Percentiles rank a stretch among this genome's conserved stretches.
Conservation (phyloP, 352 stramenopile species). For the Globisporangium polare region DNA sequence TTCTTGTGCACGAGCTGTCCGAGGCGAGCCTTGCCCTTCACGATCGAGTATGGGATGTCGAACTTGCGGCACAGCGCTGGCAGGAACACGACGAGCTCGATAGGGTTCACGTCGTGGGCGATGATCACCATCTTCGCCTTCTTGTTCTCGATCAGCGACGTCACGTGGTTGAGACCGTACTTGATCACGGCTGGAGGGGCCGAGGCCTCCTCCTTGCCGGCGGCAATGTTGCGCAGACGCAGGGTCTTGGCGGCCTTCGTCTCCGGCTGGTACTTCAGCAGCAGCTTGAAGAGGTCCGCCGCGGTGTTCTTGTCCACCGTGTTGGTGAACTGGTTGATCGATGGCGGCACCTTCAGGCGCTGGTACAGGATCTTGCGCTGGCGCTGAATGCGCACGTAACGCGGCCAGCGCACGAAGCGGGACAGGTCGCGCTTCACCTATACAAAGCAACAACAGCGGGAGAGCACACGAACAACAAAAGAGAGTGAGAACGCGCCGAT, state of each 20-base stretch:
- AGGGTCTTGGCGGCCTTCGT: slow-evolving; percentile 97
- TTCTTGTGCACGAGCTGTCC: slow-evolving; percentile 99
- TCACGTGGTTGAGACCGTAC: slow-evolving; percentile 99
- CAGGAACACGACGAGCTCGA: slow-evolving; percentile 98
- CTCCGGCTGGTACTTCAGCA: slow-evolving; percentile 99
- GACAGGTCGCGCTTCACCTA: slow-evolving; percentile 95
- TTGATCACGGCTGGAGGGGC: slow-evolving; percentile 93
- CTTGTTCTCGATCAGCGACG: slow-evolving; percentile 98
- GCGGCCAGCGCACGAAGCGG: slow-evolving; percentile 98
- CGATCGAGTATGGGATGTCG: slow-evolving; percentile 98
- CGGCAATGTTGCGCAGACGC: slow-evolving; percentile 95
- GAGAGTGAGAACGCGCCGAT: slow-evolving; percentile 10
- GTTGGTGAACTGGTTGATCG: slow-evolving; percentile 99
- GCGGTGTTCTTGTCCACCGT: slow-evolving; percentile 98
- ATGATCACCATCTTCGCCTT: slow-evolving; percentile 99
- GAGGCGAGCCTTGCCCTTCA: slow-evolving; percentile 99
- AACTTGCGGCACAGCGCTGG: slow-evolving; percentile 99
- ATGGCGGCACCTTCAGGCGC: slow-evolving; percentile 98
- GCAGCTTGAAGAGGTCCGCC: slow-evolving; percentile 97
- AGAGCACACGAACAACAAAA: slow-evolving; percentile 2
- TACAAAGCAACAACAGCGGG: slow-evolving; percentile 19
- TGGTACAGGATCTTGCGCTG: slow-evolving; percentile 99
- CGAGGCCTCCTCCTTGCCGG: slow-evolving; percentile 89
- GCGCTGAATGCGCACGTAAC: slow-evolving; percentile 98
- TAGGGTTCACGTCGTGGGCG: slow-evolving; percentile 98